Conservation (phyloP, 2,329 filamentous ascomycete genomes). For the Stemphylium lycopersici region DNA sequence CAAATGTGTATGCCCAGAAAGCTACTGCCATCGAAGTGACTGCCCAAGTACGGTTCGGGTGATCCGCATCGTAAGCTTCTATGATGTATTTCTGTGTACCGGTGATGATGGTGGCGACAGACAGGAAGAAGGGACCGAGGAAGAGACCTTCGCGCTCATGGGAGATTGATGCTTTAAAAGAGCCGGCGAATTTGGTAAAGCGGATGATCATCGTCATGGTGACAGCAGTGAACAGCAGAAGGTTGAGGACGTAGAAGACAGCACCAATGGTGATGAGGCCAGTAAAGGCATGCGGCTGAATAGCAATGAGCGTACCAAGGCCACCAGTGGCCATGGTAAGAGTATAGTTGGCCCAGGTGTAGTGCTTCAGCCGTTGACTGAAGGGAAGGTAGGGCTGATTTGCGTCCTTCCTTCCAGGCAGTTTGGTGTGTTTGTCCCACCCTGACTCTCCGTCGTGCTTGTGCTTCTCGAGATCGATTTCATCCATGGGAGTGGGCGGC, state of each 20-base stretch:
- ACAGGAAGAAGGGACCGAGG: constrained; percentile 53
- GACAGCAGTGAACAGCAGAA: constrained; percentile 53
- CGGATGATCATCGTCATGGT: constrained; percentile 48
- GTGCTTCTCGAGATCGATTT: constrained; percentile 40
- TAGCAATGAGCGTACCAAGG: constrained; percentile 52
- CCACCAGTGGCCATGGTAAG: constrained; percentile 58
- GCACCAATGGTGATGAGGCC: constrained; percentile 60
- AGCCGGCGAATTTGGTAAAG: constrained; percentile 54
- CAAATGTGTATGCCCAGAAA: constrained; percentile 54
- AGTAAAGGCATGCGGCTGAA: constrained; percentile 54
- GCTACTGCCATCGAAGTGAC: constrained; percentile 48
- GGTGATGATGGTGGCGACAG: constrained; percentile 51
- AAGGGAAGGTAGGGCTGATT: constrained; percentile 41
- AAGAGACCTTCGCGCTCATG: constrained; percentile 61
- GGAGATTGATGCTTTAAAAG: constrained; percentile 54
- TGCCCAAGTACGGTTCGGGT: constrained; percentile 51
- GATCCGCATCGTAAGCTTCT: constrained; percentile 41
- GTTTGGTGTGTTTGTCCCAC: constrained; percentile 35
- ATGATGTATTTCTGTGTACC: constrained; percentile 50
- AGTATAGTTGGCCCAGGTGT: constrained; percentile 58
- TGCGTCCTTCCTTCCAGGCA: constrained; percentile 41
- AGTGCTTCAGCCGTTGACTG: constrained; percentile 44
- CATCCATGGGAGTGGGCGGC: constrained; percentile 22
- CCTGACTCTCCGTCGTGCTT: constrained; percentile 24
- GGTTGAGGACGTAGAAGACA: constrained; percentile 58